Percentiles rank a stretch among this genome's conserved stretches.
Evolutionary conservation across 441 rosid species (phyloP).

Genomic region (Gossypium lobatum): DNA sequence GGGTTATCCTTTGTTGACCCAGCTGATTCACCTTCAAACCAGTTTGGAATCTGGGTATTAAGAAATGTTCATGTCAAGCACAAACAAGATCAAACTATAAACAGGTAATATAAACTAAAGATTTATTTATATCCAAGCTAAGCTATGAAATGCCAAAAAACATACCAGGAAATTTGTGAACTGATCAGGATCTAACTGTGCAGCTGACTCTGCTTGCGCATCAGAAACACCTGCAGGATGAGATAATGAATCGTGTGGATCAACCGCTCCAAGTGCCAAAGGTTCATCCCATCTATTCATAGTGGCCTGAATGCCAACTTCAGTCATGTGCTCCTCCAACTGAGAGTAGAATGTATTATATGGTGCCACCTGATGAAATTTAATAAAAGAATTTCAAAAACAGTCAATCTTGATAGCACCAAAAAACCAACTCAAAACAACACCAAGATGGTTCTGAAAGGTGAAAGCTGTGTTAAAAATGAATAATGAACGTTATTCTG

Average conservation of each 20-base stretch:
- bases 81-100: neutral
- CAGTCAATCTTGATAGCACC: neutral
- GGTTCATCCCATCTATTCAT: conserved; percentile 92
- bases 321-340: conserved; percentile 87
- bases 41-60: conserved; percentile 71
- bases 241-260: conserved; percentile 92
- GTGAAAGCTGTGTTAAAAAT: neutral
- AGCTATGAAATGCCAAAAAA: neutral
- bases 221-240: conserved; percentile 99
- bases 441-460: neutral
- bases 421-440: neutral
- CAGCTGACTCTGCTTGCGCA: conserved; percentile 86
- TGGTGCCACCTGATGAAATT: conserved; percentile 76
- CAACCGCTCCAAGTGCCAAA: conserved; percentile 78
- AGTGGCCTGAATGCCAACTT: conserved; percentile 71
- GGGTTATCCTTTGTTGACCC: conserved; percentile 86
- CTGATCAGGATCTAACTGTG: conserved; percentile 80
- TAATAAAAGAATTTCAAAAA: neutral
- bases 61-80: conserved; percentile 8
- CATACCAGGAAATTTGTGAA: conserved; percentile 87
- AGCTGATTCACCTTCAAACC: conserved; percentile 66
- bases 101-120: neutral
- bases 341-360: conserved; percentile 88
- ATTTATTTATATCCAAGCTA: neutral
- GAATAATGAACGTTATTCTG: neutral